Percentiles rank a stretch among this genome's conserved stretches.
Conservation (phyloP, 106 monocot species). For the Acanthochlamys bracteata region DNA sequence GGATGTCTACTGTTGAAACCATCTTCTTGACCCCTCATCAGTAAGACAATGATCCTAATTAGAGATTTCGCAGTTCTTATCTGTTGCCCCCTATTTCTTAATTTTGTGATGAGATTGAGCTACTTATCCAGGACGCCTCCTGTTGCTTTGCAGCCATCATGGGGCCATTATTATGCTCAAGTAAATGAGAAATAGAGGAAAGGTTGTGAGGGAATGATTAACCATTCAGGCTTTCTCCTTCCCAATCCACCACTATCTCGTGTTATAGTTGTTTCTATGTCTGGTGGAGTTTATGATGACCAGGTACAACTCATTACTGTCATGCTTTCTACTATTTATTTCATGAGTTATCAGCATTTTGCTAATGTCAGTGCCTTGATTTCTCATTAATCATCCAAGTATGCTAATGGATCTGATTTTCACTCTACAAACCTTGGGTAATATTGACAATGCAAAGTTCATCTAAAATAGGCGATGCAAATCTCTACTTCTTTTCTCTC, state of each 20-base stretch:
- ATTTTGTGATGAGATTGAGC: conserved; percentile 8
- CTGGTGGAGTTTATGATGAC: conserved; percentile 84
- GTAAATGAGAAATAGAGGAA: conserved; percentile 82
- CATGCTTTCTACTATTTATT: neutral
- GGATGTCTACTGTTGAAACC: conserved; percentile 80
- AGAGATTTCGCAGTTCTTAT: neutral
- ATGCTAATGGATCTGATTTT: too few relatives aligned
- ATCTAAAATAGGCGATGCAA: too few relatives aligned
- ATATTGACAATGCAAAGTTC: too few relatives aligned
- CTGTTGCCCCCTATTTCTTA: neutral
- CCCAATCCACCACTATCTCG: conserved; percentile 47
- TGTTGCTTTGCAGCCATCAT: conserved; percentile 90
- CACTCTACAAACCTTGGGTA: too few relatives aligned
- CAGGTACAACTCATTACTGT: conserved; percentile 42
- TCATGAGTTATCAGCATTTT: neutral
- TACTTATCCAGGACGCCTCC: conserved; percentile 82
- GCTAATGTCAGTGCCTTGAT: neutral
- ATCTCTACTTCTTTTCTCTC: too few relatives aligned
- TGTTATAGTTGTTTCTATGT: conserved; percentile 83
- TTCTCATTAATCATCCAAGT: too few relatives aligned
- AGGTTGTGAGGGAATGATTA: conserved; percentile 41
- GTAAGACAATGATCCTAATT: conserved; percentile 31
- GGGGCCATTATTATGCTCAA: conserved; percentile 73
- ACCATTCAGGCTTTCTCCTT: conserved; percentile 27
- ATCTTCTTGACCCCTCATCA: conserved; percentile 91